Conservation (phyloP, 371 early-diverging fungal species). For the Synchytrium microbalum region DNA sequence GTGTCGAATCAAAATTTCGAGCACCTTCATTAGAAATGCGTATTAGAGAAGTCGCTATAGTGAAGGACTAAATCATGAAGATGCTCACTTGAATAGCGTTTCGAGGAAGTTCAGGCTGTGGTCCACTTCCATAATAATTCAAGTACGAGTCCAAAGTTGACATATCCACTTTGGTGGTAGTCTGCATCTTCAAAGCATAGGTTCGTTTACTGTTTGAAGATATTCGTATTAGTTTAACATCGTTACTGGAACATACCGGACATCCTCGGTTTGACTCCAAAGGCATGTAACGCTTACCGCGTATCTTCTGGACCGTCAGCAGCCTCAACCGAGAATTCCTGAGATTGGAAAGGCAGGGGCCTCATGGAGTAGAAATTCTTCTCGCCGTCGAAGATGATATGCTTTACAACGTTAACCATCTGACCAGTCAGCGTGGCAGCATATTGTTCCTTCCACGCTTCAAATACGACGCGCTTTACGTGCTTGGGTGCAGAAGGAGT, state of each 20-base stretch:
- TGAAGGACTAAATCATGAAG: background rate
- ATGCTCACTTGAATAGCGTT: slow-evolving; percentile 1
- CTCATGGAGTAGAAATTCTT: background rate
- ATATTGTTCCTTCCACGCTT: background rate
- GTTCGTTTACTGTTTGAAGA: background rate
- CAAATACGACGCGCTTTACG: background rate
- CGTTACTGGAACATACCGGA: background rate
- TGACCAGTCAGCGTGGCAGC: background rate
- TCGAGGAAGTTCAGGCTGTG: background rate
- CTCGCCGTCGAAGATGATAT: background rate
- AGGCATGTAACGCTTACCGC: slow-evolving; percentile 6
- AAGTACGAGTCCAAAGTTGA: slow-evolving; percentile 27
- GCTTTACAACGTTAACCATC: background rate
- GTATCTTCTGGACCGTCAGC: background rate
- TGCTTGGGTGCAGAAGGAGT: background rate
- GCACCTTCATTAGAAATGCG: slow-evolving; percentile 9
- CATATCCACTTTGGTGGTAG: slow-evolving; percentile 11
- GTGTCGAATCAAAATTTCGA: slow-evolving; percentile 24
- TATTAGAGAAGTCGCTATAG: slow-evolving; percentile 21
- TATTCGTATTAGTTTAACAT: background rate
- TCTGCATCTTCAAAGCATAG: background rate
- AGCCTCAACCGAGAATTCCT: background rate
- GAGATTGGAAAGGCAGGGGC: background rate
- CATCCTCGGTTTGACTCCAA: background rate
- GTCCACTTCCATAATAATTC: background rate